These are phyloP conservation scores for Euclidium syriacum DNA, from an alignment of 345 rosid species.

Conservation along the genomic window DNA sequence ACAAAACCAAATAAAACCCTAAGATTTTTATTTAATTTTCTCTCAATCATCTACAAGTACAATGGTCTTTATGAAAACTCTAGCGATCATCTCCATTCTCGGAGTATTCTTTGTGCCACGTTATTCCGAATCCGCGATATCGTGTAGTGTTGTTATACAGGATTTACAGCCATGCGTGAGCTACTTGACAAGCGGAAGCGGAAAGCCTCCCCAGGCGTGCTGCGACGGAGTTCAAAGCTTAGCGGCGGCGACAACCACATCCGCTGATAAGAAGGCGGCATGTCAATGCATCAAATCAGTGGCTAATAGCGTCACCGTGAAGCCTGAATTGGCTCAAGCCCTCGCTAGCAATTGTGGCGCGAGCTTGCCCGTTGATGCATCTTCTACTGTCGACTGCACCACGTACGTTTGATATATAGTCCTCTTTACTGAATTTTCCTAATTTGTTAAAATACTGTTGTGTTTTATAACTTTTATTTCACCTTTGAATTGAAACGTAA, in stretches of 20 bases:
- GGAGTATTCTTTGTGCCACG: conserved; percentile 31
- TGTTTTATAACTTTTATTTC: not conserved
- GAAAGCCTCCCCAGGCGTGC: conserved; percentile 54
- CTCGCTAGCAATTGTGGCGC: conserved; percentile 57
- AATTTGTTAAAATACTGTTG: not conserved
- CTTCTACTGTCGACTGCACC: conserved; percentile 61
- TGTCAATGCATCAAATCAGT: conserved; percentile 65
- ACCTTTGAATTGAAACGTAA: not conserved
- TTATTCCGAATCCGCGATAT: conserved; percentile 42
- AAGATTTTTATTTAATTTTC: not conserved
- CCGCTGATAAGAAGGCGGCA: conserved; percentile 58
- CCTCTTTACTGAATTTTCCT: not conserved
- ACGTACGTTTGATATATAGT: conserved; percentile 33
- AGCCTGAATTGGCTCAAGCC: conserved; percentile 48
- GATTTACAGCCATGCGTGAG: conserved; percentile 65
- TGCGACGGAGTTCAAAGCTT: conserved; percentile 52
- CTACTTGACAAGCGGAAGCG: conserved; percentile 54
- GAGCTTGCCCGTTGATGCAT: conserved; percentile 41
- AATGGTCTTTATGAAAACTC: conserved; percentile 11
- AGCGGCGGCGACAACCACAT: conserved; percentile 40
- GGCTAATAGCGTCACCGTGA: conserved; percentile 46
- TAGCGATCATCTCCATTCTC: conserved; percentile 17
- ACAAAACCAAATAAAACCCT: not conserved
- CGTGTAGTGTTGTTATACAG: conserved; percentile 53
- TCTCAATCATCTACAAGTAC: not conserved